Evolutionary conservation across 1,139 yeast genomes (phyloP).

Genomic region (Pichia sp.): DNA sequence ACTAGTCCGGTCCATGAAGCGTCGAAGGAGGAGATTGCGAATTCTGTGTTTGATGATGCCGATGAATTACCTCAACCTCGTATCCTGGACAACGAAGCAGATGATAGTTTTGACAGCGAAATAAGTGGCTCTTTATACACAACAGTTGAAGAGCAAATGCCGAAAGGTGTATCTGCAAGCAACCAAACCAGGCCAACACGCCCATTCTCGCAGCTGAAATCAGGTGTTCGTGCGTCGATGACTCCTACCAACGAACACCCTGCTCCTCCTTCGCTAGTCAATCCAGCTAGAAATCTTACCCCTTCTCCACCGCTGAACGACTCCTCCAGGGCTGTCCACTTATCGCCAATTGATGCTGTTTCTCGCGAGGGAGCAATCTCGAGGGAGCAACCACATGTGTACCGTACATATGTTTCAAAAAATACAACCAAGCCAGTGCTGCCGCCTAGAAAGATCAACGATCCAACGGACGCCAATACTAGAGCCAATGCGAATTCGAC

Average conservation of each 20-base stretch:
- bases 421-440: neutral
- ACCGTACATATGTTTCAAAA: constrained; percentile 1
- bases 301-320: neutral
- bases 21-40: constrained; percentile 3
- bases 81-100: neutral
- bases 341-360: constrained; percentile 4
- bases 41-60: constrained; percentile 30
- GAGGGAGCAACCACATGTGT: neutral
- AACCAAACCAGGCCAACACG: neutral
- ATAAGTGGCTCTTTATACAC: constrained; percentile 14
- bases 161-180: neutral
- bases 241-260: constrained; percentile 4
- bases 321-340: neutral
- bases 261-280: neutral
- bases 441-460: neutral
- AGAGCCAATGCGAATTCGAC: neutral
- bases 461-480: neutral
- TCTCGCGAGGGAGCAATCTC: neutral
- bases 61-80: constrained; percentile 20
- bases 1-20: constrained; percentile 21
- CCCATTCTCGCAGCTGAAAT: constrained; percentile 2
- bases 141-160: constrained; percentile 8
- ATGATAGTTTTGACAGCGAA: constrained; percentile 10
- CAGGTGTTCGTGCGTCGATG: constrained; percentile 9
- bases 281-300: constrained; percentile 1